These are phyloP conservation scores for Tolypocladium sp. DNA, from an alignment of 2,329 filamentous ascomycete genomes.

Conservation along the genomic window DNA sequence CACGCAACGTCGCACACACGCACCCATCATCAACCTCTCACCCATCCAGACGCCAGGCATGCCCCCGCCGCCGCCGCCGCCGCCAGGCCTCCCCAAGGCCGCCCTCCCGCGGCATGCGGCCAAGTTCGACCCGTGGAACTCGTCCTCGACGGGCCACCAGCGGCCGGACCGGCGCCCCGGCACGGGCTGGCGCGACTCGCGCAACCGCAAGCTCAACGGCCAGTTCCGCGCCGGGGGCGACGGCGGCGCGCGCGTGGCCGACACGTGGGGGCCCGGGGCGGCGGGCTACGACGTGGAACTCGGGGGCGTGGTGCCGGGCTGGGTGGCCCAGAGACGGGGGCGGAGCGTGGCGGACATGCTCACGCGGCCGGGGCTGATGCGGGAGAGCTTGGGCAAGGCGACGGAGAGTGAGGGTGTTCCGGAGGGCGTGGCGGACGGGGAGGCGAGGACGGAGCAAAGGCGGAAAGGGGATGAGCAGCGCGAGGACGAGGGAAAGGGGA, in stretches of 20 bases:
- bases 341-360: constrained; percentile 47
- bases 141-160: constrained; percentile 70
- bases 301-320: constrained; percentile 44
- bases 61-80: not conserved
- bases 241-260: constrained; percentile 34
- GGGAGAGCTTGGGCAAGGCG: not conserved
- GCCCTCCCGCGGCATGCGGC: constrained; percentile 32
- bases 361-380: constrained; percentile 25
- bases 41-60: not conserved
- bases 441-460: constrained; percentile 11
- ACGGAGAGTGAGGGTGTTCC: not conserved
- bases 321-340: constrained; percentile 34
- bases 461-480: constrained; percentile 39
- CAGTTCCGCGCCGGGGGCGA: constrained; percentile 52
- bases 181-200: constrained; percentile 61
- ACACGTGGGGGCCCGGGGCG: not conserved
- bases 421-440: not conserved
- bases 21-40: not conserved
- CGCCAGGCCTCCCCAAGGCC: constrained; percentile 17
- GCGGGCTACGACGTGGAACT: not conserved
- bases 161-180: constrained; percentile 58
- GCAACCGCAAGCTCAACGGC: constrained; percentile 57
- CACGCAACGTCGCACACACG: not conserved
- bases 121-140: constrained; percentile 62
- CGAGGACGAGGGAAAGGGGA: constrained; percentile 19